Evolutionary conservation across 768 basidiomycete genomes (phyloP).

Genomic region (Saitozyma podzolica): DNA sequence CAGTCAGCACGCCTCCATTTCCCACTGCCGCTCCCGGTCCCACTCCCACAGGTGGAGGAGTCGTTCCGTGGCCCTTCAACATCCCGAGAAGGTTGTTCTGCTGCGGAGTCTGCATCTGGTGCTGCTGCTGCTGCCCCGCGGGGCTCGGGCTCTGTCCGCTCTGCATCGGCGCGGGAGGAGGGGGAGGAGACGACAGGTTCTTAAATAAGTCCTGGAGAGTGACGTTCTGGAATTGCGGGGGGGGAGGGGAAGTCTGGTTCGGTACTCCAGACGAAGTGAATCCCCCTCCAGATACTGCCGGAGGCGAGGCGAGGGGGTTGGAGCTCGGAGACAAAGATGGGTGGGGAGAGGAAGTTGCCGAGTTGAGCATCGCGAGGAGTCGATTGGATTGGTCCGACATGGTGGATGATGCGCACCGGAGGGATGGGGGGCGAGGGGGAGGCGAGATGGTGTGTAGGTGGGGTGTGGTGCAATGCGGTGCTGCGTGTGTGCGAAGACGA

Average conservation of each 20-base stretch:
- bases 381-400: conserved; percentile 10
- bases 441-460: too few relatives aligned
- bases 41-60: not conserved
- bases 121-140: not conserved
- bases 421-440: too few relatives aligned
- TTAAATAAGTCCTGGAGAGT: conserved; percentile 36
- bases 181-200: conserved; percentile 20
- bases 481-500: too few relatives aligned
- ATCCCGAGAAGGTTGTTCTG: conserved; percentile 30
- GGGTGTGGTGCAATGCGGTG: too few relatives aligned
- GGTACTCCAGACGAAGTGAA: too few relatives aligned
- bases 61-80: conserved; percentile 17
- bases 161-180: conserved; percentile 4
- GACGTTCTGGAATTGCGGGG: conserved; percentile 25
- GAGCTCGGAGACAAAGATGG: conserved; percentile 4
- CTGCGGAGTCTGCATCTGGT: not conserved
- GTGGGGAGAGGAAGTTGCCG: conserved; percentile 14
- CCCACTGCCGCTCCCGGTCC: too few relatives aligned
- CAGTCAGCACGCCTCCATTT: too few relatives aligned
- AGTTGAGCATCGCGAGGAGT: conserved; percentile 39
- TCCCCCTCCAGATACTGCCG: not conserved
- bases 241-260: conserved; percentile 13
- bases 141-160: not conserved
- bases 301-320: not conserved
- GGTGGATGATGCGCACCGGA: too few relatives aligned